These are phyloP conservation scores for Acanthamoeba lenticulata DNA, from an alignment of 208 protist genomes.

Conservation along the genomic window DNA sequence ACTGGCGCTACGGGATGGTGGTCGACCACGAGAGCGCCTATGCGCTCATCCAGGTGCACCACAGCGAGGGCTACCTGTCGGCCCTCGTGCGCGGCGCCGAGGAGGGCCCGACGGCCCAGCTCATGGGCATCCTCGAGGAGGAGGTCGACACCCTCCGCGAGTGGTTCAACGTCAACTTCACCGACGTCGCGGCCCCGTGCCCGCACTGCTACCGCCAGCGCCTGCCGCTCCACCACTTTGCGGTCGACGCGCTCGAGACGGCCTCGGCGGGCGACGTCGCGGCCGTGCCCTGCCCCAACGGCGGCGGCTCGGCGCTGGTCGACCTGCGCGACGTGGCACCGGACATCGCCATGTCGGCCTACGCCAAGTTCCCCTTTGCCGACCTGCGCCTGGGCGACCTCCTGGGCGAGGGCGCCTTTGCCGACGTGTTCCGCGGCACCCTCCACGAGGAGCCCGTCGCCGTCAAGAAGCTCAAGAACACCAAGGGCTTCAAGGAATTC, in stretches of 20 bases:
- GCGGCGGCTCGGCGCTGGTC: neutral
- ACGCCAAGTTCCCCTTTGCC: neutral
- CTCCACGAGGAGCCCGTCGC: neutral
- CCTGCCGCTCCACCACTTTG: neutral
- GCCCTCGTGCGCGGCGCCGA: neutral
- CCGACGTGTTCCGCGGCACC: constrained; percentile 52
- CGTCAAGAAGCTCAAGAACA: constrained; percentile 67
- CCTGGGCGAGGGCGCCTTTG: constrained; percentile 56
- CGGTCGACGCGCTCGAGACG: neutral
- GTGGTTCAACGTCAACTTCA: constrained; percentile 45
- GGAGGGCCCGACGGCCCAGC: neutral
- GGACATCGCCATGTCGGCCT: constrained; percentile 49
- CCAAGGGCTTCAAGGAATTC: constrained; percentile 78
- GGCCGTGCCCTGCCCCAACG: neutral
- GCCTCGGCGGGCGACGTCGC: constrained; percentile 13
- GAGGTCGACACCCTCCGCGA: constrained; percentile 54
- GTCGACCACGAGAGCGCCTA: neutral
- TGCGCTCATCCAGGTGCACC: neutral
- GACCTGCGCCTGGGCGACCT: constrained; percentile 25
- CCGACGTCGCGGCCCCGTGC: neutral
- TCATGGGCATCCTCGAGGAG: constrained; percentile 45
- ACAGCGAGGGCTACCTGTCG: constrained; percentile 1
- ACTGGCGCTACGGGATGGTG: constrained; percentile 55
- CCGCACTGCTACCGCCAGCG: constrained; percentile 24
- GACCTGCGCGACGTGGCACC: neutral